Base-by-base conservation (phyloP, 768 basidiomycete species). In the Artomyces pyxidatus region DNA sequence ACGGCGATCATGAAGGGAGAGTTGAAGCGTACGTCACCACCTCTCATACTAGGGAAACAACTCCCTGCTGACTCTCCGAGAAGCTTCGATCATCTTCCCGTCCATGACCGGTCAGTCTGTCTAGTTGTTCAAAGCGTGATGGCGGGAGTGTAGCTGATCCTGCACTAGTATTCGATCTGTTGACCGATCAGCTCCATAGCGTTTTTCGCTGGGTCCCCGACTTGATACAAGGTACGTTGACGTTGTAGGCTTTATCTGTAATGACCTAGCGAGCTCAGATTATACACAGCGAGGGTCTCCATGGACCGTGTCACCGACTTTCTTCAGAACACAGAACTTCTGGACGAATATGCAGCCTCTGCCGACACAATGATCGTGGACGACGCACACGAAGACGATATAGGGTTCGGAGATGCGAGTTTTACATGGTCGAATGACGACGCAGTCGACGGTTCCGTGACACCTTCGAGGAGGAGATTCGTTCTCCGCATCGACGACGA, bases 381-480 rank as follows among this genome's bases (percentile, higher is more conserved):
- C n/a, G n/a, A n/a, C n/a, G n/a, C n/a, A n/a, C n/a, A n/a, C n/a
- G n/a, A 42, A 14, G 44, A 49, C n/a, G 52, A 48, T 14, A 72
- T 81, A 39, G 78, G 80, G 4, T 77, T 81, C 56, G 63, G 69
- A 12, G 66, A 82, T 51, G 76, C 79, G 1, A 65, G 59, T 3
- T 84, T 83, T 54, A 61, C 71, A 0, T 84, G 82, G 82, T 69
- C 72, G 0, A 60, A 62, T 26, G 70, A 64, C 23, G 54, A 58
- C 37, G 19, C 19, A 17, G 42, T 56, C 26, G 64, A 64, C 32
- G 67, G 65, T 47, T 48, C 56, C 10, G n/a, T 64, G 25, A 75
- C 75, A 1, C 71, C 73, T 3, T 70, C 68, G 8, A 63, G 67
- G 32, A 68, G 78, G 23, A 70, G 62, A 37, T 83, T 80, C 61